Percentiles rank a stretch among this genome's conserved stretches.
phyloP scores from a whole-genome alignment of 1,139 yeast genomes.

The Geotrichum citri-aurantii region DNA sequence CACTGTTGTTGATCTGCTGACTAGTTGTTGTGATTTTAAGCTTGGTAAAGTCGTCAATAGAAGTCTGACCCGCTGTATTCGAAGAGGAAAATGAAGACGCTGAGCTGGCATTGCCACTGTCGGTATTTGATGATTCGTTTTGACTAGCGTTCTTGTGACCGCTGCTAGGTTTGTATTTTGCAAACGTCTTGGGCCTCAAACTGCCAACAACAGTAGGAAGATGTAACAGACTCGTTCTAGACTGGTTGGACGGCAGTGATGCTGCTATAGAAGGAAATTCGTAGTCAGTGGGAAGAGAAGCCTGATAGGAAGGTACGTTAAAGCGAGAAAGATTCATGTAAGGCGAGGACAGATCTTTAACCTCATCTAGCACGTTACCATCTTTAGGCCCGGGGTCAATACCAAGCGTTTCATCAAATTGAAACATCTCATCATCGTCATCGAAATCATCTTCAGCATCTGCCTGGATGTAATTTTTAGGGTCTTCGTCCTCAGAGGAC shows the following conservation, averaged over 20 bases:
- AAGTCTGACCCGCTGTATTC: not conserved
- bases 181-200: conserved; percentile 8
- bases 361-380: not conserved
- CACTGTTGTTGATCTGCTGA: not conserved
- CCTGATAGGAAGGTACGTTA: conserved; percentile 1
- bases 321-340: not conserved
- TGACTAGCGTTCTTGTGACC: not conserved
- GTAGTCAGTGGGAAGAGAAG: conserved; percentile 2
- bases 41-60: not conserved
- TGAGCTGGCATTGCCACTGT: conserved; percentile 2
- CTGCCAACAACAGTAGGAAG: conserved; percentile 19
- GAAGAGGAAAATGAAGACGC: conserved; percentile 9
- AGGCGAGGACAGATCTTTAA: not conserved
- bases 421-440: conserved; percentile 18
- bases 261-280: conserved; percentile 5
- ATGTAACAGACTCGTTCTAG: conserved; percentile 12
- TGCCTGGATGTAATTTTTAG: not conserved
- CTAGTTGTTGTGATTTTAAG: not conserved
- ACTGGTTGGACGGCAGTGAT: conserved; percentile 16
- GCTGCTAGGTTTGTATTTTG: conserved; percentile 9
- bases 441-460: conserved; percentile 7
- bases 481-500: conserved; percentile 10
- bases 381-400: conserved; percentile 7
- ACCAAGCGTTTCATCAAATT: conserved; percentile 17
- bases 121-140: not conserved